Evolutionary conservation across 805 yeast species (phyloP), one percentile per base, ranked within the genome.

Genomic region (Candida gorgasii): DNA sequence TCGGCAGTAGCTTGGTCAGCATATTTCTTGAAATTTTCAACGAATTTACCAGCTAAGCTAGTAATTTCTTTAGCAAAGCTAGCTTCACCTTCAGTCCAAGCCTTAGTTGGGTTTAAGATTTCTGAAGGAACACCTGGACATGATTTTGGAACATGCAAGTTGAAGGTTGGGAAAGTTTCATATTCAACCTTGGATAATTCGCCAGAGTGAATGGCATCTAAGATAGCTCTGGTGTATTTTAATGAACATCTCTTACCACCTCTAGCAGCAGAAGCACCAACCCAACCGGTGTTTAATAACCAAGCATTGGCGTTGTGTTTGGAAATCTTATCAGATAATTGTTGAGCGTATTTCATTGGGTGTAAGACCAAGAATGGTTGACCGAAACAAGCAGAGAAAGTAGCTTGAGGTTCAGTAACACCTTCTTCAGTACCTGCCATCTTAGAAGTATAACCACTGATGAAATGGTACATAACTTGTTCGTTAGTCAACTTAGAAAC

Each of bases 361-460:
- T 92, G 99, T 67, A 92, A 76, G 26, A 92, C 97, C 72, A 92
- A 77, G 86, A 92, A 92, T 51, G 99, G 99, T 76, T 92, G 98
- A 63, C 98, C 99, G 67, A 90, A 92, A 76, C 99, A 92, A 42
- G 99, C 96, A 48, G 96, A 87, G 81, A 92, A 92, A 14, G 97
- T 89, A 44, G 97, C 96, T 69, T 87, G 89, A 49, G 99, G 98
- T 74, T 92, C 97, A 49, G 97, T 90, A 53, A 92, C 88, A 70
- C 99, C 99, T 67, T 88, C 95, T 73, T 92, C 99, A 41, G 99
- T 92, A 67, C 98, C 98, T 49, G 99, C 97, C 96, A 92, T 92
- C 81, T 93, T 92, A 43, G 98, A 92, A 49, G 99, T 92, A 80
- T 92, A 92, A 60, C 99, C 99, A 51, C 96, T 86, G 57, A 92